Conservation (phyloP, 2,329 filamentous ascomycete species). For the Trichoderma brevicompactum region DNA sequence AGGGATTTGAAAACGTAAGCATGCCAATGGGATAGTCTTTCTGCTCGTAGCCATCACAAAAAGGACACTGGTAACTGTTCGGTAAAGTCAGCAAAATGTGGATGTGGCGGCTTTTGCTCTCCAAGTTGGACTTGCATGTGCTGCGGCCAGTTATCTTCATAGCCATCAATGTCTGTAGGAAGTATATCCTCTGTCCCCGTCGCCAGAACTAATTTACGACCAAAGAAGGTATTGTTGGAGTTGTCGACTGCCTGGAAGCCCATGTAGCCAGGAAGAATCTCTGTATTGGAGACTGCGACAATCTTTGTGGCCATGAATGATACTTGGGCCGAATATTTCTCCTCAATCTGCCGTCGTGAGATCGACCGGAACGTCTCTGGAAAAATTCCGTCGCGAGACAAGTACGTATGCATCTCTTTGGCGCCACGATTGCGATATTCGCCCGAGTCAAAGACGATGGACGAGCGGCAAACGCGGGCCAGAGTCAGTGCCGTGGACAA, state of each 20-base stretch:
- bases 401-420: constrained; percentile 54
- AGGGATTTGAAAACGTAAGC: constrained; percentile 47
- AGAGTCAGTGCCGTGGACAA: constrained; percentile 53
- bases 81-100: not conserved
- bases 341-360: constrained; percentile 41
- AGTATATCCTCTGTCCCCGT: constrained; percentile 56
- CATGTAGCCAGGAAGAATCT: constrained; percentile 25
- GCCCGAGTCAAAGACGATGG: constrained; percentile 55
- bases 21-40: constrained; percentile 52
- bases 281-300: constrained; percentile 37
- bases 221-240: constrained; percentile 48
- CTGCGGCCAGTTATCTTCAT: constrained; percentile 43
- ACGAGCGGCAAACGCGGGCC: constrained; percentile 53
- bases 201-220: constrained; percentile 59
- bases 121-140: constrained; percentile 46
- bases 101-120: not conserved
- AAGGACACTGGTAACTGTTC: constrained; percentile 58
- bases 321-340: constrained; percentile 43
- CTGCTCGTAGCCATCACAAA: constrained; percentile 64
- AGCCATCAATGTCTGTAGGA: constrained; percentile 55
- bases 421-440: constrained; percentile 55
- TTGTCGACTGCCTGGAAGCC: constrained; percentile 49
- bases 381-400: constrained; percentile 45
- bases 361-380: constrained; percentile 44
- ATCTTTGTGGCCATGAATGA: constrained; percentile 30